phyloP scores from a whole-genome alignment of 192 early-diverging fungal species.

The Coemansia sp. region DNA sequence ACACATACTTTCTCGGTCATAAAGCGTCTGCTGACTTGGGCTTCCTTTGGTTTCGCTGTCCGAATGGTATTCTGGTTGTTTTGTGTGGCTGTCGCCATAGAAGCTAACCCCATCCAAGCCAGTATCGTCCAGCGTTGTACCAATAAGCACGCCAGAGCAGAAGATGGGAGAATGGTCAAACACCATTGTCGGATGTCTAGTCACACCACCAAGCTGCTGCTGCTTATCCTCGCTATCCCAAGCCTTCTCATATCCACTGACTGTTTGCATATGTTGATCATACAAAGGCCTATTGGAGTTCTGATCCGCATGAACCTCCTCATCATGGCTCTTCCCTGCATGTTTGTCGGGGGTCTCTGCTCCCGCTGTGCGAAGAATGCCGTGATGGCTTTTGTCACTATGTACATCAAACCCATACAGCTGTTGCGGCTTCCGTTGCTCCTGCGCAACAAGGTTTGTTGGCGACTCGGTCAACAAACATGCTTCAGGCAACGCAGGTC shows the following conservation, averaged over 20 bases:
- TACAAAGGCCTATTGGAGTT: conserved; percentile 12
- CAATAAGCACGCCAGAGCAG: conserved; percentile 26
- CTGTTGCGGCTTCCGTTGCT: conserved; percentile 4
- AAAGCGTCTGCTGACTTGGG: neutral
- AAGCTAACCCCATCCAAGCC: neutral
- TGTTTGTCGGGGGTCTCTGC: neutral
- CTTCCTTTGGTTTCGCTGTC: conserved; percentile 2
- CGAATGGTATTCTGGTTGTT: conserved; percentile 1
- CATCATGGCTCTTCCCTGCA: neutral
- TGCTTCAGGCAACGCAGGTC: neutral
- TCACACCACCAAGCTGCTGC: conserved; percentile 13
- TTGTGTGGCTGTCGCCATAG: neutral
- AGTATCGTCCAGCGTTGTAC: neutral
- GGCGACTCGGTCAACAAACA: conserved; percentile 19
- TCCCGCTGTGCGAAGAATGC: neutral
- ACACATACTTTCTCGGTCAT: neutral
- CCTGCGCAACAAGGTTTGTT: conserved; percentile 16
- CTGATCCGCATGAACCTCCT: conserved; percentile 10
- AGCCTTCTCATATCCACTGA: neutral
- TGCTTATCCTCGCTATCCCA: neutral
- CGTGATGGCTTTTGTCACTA: neutral
- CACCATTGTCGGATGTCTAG: conserved; percentile 45
- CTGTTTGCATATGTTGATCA: conserved; percentile 35
- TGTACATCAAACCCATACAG: neutral
- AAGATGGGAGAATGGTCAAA: conserved; percentile 48